Percentiles rank a stretch among this genome's conserved stretches.
Evolutionary conservation across 352 stramenopile genomes (phyloP).

Genomic region (Pseudoperonospora humuli): DNA sequence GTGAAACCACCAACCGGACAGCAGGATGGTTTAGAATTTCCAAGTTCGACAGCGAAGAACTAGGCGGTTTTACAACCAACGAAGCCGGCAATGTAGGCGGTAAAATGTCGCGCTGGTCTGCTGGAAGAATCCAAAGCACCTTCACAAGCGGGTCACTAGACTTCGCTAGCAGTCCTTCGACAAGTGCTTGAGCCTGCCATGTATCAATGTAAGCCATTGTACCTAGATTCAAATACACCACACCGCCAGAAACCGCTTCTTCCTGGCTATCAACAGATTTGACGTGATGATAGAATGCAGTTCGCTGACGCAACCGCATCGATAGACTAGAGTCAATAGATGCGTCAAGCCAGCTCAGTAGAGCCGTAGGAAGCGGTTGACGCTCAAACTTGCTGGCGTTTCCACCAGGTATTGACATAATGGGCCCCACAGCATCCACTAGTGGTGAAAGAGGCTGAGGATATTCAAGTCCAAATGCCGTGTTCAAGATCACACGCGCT

Average conservation of each 20-base stretch:
- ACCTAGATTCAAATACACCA: constrained; percentile 74
- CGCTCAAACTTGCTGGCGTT: constrained; percentile 28
- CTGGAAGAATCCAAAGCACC: constrained; percentile 70
- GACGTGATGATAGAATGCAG: constrained; percentile 6
- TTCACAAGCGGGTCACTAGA: constrained; percentile 38
- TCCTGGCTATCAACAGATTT: constrained; percentile 12
- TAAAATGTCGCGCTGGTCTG: constrained; percentile 61
- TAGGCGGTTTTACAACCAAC: constrained; percentile 60
- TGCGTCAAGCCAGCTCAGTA: constrained; percentile 37
- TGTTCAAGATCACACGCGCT: constrained; percentile 80
- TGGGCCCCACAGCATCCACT: constrained; percentile 66
- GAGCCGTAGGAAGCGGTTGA: constrained; percentile 19
- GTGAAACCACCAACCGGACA: constrained; percentile 70
- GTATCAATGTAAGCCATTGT: constrained; percentile 75
- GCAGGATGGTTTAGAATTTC: constrained; percentile 54
- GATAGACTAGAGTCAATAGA: constrained; percentile 12
- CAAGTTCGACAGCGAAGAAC: constrained; percentile 43
- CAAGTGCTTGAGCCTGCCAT: constrained; percentile 68
- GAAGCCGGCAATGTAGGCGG: constrained; percentile 41
- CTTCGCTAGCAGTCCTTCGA: constrained; percentile 49
- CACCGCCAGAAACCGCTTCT: constrained; percentile 13
- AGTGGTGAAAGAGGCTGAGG: constrained; percentile 67
- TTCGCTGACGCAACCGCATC: constrained; percentile 23
- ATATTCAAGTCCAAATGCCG: constrained; percentile 82
- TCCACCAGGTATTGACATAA: constrained; percentile 41